Base-by-base conservation (phyloP, 768 basidiomycete genomes). In the Boletus rex-veris region DNA sequence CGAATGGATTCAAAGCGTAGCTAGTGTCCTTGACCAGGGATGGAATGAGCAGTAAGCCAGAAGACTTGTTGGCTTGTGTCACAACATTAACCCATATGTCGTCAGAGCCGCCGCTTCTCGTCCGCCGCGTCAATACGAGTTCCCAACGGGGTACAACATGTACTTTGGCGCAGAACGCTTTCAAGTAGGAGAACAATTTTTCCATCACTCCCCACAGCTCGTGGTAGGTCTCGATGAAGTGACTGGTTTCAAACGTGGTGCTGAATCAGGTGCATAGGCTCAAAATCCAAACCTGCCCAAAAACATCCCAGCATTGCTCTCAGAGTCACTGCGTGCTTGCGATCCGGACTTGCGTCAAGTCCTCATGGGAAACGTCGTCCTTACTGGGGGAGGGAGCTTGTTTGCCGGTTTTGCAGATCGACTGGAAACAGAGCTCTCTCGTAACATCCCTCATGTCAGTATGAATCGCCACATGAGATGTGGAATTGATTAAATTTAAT, bases 341-440 rank as follows among this genome's bases (percentile, higher is more conserved):
- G 97, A 99, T 62, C 85, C 90, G 0, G 97, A 99, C 69, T 74
- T 98, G 52, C 88, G 95, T 28, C 88, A 91, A 54, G 86, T 90
- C 18, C 83, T 99, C 26, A 81, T 96, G 66, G 84, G 88, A 57
- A 98, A 98, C 64, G 86, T 99, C 48, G 95, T 99, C 45, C 82
- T 98, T 43, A 90, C 92, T n/a, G 97, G 97, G 8, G 96, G 95
- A 10, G 90, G 94, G 36, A 92, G 88, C 53, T 74, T 92, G 41
- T 86, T 96, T 55, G 74, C 86, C 33, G 97, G 97, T 18, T 83
- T 98, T 57, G 80, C 80, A 26, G 94, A 98, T 63, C 81, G 97
- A 16, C 76, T 98, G 42, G 77, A 83, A 54, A 76, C 77, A 50
- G 97, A 99, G 69, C 73, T 98, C 9, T 72, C 75, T 36, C 78